These are phyloP conservation scores for Maudiozyma humilis DNA, from an alignment of 1,139 yeast genomes.

Conservation along the genomic window DNA sequence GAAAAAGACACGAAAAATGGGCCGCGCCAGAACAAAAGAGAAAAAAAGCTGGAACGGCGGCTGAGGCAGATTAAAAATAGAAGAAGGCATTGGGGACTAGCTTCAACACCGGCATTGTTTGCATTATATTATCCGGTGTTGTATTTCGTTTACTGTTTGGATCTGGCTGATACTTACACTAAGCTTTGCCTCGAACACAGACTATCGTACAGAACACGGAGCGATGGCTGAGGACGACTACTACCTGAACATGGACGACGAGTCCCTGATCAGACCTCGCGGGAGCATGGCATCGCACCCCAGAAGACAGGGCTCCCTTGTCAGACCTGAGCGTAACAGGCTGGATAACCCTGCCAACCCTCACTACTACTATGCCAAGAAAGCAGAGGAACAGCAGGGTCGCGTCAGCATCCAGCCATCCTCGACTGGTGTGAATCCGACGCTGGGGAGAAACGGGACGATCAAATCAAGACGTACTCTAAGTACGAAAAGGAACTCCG, in stretches of 20 bases:
- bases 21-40: background rate
- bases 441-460: constrained; percentile 13
- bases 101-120: background rate
- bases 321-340: constrained; percentile 72
- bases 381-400: constrained; percentile 59
- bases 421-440: constrained; percentile 67
- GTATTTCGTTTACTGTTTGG: no score
- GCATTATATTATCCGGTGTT: no score
- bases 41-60: no score
- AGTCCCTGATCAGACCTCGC: constrained; percentile 17
- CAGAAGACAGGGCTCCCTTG: constrained; percentile 42
- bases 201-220: no score
- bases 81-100: background rate
- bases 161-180: no score
- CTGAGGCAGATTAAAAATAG: background rate
- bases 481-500: background rate
- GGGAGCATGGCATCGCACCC: constrained; percentile 11
- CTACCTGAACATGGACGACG: constrained; percentile 18
- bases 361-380: constrained; percentile 72
- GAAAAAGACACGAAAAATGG: constrained; percentile 1
- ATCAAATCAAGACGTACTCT: constrained; percentile 9
- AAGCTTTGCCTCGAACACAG: no score
- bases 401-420: constrained; percentile 63
- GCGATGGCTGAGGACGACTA: constrained; percentile 17
- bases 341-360: constrained; percentile 60